Evolutionary conservation across 192 early-diverging fungal genomes (phyloP).

Genomic region (Endogone sp.): DNA sequence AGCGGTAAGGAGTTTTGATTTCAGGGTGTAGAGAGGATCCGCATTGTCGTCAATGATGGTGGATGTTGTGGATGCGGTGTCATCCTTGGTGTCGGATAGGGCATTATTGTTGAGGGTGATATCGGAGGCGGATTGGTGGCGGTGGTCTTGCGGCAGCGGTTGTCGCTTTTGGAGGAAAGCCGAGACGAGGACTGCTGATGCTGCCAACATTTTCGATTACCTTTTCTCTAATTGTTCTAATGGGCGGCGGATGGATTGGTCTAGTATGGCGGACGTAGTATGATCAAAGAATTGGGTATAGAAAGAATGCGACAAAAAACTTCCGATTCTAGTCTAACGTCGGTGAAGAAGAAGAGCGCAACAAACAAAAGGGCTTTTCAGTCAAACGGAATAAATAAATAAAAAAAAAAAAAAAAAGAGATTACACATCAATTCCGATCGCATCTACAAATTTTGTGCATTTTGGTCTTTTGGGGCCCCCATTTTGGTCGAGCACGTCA

Average conservation of each 20-base stretch:
- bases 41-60: conserved; percentile 32
- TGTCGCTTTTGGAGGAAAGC: neutral
- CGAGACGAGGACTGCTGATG: neutral
- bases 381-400: too few species aligned
- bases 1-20: conserved; percentile 5
- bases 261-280: too few species aligned
- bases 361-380: too few species aligned
- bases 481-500: neutral
- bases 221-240: too few species aligned
- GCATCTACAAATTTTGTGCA: neutral
- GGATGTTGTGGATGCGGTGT: conserved; percentile 8
- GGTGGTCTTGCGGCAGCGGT: too few species aligned
- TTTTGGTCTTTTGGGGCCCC: neutral
- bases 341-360: too few species aligned
- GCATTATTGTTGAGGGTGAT: conserved; percentile 4
- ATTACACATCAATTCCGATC: neutral
- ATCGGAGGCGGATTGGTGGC: neutral
- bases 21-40: conserved; percentile 13
- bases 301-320: too few species aligned
- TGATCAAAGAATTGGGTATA: too few species aligned
- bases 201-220: neutral
- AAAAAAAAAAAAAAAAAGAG: too few species aligned
- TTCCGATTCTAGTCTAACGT: too few species aligned
- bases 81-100: conserved; percentile 18
- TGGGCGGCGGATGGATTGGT: neutral